Conservation (phyloP, 1,284 basidiomycete species). For the Garcileccinum viscosum region DNA sequence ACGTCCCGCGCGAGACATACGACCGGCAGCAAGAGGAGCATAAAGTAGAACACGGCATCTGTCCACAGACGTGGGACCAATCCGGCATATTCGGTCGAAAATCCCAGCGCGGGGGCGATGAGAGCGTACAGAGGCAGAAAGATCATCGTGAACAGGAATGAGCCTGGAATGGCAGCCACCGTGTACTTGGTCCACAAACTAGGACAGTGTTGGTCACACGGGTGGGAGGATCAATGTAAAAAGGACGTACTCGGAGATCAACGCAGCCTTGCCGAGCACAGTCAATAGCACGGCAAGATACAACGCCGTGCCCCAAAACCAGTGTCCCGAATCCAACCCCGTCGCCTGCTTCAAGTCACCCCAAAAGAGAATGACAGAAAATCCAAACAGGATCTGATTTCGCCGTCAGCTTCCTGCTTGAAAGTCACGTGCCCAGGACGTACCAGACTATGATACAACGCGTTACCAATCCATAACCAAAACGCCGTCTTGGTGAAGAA, state of each 20-base stretch:
- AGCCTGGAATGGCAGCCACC: constrained; percentile 94
- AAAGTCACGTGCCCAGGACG: constrained; percentile 36
- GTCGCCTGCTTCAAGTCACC: constrained; percentile 83
- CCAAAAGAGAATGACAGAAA: constrained; percentile 92
- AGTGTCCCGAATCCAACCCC: constrained; percentile 89
- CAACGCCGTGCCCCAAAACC: constrained; percentile 98
- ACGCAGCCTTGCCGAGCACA: constrained; percentile 95
- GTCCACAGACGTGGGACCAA: constrained; percentile 91
- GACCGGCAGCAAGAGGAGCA: constrained; percentile 86
- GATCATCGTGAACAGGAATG: constrained; percentile 93
- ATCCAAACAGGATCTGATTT: constrained; percentile 80
- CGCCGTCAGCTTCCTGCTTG: constrained; percentile 4
- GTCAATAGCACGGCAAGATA: constrained; percentile 94
- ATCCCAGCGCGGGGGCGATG: constrained; percentile 85
- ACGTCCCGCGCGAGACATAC: constrained; percentile 92
- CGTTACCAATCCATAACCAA: constrained; percentile 96
- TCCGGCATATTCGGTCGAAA: constrained; percentile 89
- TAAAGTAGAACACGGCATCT: constrained; percentile 88
- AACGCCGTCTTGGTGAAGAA: constrained; percentile 93
- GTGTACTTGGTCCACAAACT: constrained; percentile 99
- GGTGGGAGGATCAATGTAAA: not conserved
- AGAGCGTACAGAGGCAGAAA: constrained; percentile 92
- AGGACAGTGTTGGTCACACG: not conserved
- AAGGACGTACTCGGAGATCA: constrained; percentile 89
- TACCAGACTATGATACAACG: constrained; percentile 91